Base-by-base conservation (phyloP, 2,329 filamentous ascomycete species). In the Fusarium oligoseptatum region DNA sequence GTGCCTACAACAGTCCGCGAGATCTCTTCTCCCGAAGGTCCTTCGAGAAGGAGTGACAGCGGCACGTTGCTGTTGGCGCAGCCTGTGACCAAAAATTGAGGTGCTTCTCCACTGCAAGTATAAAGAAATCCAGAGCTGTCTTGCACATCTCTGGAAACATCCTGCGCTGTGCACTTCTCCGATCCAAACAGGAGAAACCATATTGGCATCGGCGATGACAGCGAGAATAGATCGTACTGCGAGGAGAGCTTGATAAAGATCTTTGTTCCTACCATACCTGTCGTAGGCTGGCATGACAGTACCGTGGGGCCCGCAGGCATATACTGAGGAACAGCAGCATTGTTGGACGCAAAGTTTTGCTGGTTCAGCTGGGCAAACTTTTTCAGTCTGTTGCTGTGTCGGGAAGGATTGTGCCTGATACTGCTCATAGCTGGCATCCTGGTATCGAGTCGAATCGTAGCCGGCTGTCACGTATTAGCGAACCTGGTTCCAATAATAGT, bases 131-230 rank as follows among this genome's bases (percentile, higher is more conserved):
- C 89, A 75, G 89, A 84, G 64, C 81, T 83, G 71, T 91, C 89
- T 84, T 86, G 90, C 76, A 83, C 87, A 80, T 85, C 84, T 80
- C 92, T 92, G 55, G 90, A 88, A 27, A 95, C 87, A 66, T 92
- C 88, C 64, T 90, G 87, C n/a, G 81, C 79, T 1, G 81, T 77
- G 82, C 92, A 93, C 81, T 92, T 92, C 78, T 93, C 90, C n/a
- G 89, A 88, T n/a, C 94, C 95, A 82, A 98, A 97, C 56, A 92
- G 89, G 64, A 98, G 83, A 73, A 85, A 92, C 78, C 94, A 91
- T 60, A 87, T 87, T 3, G 88, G 85, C 64, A 85, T 80, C 48
- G 86, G 88, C 68, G 87, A 88, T 36, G 87, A 88, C 82, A 92
- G 89, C 67, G 83, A 80, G 72, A 88, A 83, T 70, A 97, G 84